phyloP scores from a whole-genome alignment of 1,284 basidiomycete genomes.

The Rhodotorula sp. region DNA sequence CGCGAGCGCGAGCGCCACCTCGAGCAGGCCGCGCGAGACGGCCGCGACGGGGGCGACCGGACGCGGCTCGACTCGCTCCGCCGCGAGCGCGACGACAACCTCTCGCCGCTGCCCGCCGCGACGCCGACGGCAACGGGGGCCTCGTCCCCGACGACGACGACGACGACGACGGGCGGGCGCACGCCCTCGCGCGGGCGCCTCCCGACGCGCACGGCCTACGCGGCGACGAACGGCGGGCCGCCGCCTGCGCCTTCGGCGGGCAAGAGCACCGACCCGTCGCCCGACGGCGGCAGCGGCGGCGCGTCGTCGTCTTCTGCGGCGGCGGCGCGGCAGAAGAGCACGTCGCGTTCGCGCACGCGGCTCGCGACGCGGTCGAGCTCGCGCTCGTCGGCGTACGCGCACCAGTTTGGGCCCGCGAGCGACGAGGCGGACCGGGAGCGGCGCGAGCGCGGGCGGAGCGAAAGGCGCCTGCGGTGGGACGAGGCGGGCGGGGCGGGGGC shows the following conservation, averaged over 20 bases:
- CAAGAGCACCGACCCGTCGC: background rate
- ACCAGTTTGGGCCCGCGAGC: background rate
- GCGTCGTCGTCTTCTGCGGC: background rate
- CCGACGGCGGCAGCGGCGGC: conserved; percentile 6
- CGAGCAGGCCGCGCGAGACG: too few relatives aligned
- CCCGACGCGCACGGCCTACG: background rate
- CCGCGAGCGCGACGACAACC: background rate
- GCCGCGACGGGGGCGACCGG: background rate
- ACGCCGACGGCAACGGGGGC: background rate
- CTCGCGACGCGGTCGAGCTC: conserved; percentile 5
- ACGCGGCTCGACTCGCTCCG: background rate
- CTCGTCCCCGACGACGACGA: background rate
- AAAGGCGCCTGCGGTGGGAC: conserved; percentile 22
- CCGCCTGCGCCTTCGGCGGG: conserved; percentile 8
- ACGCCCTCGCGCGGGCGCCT: background rate
- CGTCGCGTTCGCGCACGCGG: conserved; percentile 7
- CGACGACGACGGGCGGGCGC: background rate
- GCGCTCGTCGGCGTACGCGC: conserved; percentile 4
- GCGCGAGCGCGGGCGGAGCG: conserved; percentile 19
- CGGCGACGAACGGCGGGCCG: conserved; percentile 2
- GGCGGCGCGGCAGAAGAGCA: background rate
- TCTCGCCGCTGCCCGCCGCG: background rate
- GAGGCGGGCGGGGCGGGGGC: conserved; percentile 11
- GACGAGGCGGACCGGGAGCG: conserved; percentile 11
- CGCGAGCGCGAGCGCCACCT: background rate